A percentile compares a stretch with the other conserved stretches of the same genome.
Evolutionary conservation across 2,329 filamentous ascomycete species (phyloP).

Genomic region (Anthostomella pinea): DNA sequence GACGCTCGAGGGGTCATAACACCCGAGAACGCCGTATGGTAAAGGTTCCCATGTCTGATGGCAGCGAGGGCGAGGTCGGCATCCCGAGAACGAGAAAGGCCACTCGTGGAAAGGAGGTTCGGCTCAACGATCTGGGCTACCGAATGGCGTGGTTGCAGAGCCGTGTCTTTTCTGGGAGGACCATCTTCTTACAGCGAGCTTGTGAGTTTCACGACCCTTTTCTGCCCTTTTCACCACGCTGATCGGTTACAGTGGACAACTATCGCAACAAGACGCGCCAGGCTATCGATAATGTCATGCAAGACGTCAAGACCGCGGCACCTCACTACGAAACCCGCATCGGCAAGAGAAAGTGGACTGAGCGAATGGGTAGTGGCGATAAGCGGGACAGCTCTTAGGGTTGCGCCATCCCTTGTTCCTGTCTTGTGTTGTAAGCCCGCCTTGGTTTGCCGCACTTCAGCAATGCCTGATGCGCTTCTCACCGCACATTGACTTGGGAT

Average conservation of each 20-base stretch:
- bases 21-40: conserved; percentile 43
- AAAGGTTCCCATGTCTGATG: conserved; percentile 65
- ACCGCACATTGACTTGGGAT: too few relatives aligned
- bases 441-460: too few relatives aligned
- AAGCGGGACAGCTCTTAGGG: conserved; percentile 33
- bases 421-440: too few relatives aligned
- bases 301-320: conserved; percentile 70
- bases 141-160: conserved; percentile 97
- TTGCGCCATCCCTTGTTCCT: not conserved
- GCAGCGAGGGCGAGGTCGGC: conserved; percentile 68
- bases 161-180: conserved; percentile 81
- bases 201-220: conserved; percentile 56
- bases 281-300: conserved; percentile 69
- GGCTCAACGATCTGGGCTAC: conserved; percentile 88
- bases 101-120: conserved; percentile 77
- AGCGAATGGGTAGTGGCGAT: conserved; percentile 47
- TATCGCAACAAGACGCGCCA: conserved; percentile 64
- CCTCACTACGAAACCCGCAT: conserved; percentile 86
- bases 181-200: conserved; percentile 85
- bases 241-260: conserved; percentile 69
- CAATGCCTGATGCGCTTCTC: too few relatives aligned
- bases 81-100: conserved; percentile 71
- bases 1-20: conserved; percentile 35
- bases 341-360: conserved; percentile 75
- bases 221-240: conserved; percentile 13